These are phyloP conservation scores for Phyllachora maydis DNA, from an alignment of 2,329 filamentous ascomycete species.

Conservation along the genomic window DNA sequence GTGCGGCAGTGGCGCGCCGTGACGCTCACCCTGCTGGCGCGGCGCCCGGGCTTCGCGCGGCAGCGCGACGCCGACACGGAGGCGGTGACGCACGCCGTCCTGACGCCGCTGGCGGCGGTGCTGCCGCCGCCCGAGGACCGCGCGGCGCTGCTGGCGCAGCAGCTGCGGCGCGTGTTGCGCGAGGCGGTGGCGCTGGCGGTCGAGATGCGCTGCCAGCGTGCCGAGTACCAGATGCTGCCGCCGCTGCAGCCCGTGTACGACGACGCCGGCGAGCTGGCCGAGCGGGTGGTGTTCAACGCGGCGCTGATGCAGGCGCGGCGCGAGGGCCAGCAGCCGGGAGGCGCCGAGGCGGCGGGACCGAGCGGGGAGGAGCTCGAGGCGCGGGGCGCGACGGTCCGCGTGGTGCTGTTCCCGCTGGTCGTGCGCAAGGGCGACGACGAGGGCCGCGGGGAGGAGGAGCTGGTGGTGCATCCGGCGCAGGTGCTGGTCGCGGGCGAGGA, in stretches of 20 bases:
- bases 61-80: slow-evolving; percentile 84
- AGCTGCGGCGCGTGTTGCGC: slow-evolving; percentile 70
- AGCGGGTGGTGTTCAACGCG: slow-evolving; percentile 81
- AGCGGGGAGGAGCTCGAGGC: too few relatives aligned
- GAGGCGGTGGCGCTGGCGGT: slow-evolving; percentile 80
- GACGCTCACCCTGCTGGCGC: slow-evolving; percentile 73
- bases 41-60: slow-evolving; percentile 55
- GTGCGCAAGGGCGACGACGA: slow-evolving; percentile 87
- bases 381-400: slow-evolving; percentile 58
- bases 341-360: too few relatives aligned
- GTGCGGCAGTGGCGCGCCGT: slow-evolving; percentile 95
- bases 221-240: slow-evolving; percentile 97
- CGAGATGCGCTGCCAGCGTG: slow-evolving; percentile 92
- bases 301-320: too few relatives aligned
- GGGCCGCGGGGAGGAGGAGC: slow-evolving; percentile 78
- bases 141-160: slow-evolving; percentile 61
- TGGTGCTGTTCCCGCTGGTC: slow-evolving; percentile 89
- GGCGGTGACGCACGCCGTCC: slow-evolving; percentile 83
- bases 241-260: slow-evolving; percentile 91
- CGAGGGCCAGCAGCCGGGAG: too few relatives aligned
- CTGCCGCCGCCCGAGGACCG: slow-evolving; percentile 71
- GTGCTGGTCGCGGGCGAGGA: slow-evolving; percentile 52
- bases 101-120: slow-evolving; percentile 63
- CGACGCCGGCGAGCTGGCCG: slow-evolving; percentile 70
- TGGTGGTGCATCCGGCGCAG: slow-evolving; percentile 87